Conservation (phyloP, 2,329 filamentous ascomycete species). For the Trichothecium roseum region DNA sequence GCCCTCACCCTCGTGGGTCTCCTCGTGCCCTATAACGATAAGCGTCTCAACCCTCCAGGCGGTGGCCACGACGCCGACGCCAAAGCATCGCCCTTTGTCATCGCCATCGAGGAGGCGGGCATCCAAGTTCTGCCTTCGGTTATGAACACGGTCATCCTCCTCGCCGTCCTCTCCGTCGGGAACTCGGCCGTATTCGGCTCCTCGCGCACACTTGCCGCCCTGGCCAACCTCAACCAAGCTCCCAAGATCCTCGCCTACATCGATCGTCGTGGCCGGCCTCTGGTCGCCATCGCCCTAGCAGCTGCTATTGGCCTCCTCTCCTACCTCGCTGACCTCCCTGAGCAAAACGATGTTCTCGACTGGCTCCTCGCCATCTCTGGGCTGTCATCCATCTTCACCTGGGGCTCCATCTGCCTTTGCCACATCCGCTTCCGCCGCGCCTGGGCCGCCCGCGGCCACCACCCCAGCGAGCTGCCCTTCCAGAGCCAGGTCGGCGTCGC, state of each 20-base stretch:
- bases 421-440: slow-evolving; percentile 84
- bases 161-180: slow-evolving; percentile 81
- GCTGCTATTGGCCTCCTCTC: slow-evolving; percentile 61
- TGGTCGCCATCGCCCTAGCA: slow-evolving; percentile 61
- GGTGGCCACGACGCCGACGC: slow-evolving; percentile 49
- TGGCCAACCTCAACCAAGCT: slow-evolving; percentile 80
- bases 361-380: slow-evolving; percentile 74
- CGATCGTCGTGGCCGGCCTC: slow-evolving; percentile 70
- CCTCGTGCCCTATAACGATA: slow-evolving; percentile 64
- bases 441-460: slow-evolving; percentile 62
- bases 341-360: slow-evolving; percentile 55
- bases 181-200: slow-evolving; percentile 90
- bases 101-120: slow-evolving; percentile 76
- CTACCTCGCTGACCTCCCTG: slow-evolving; percentile 59
- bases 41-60: slow-evolving; percentile 47
- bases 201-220: slow-evolving; percentile 77
- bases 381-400: slow-evolving; percentile 66
- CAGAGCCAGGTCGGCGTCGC: slow-evolving; percentile 64
- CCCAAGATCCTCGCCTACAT: slow-evolving; percentile 70
- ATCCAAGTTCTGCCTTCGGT: slow-evolving; percentile 74
- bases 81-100: slow-evolving; percentile 82
- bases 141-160: slow-evolving; percentile 92
- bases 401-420: slow-evolving; percentile 76
- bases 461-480: slow-evolving; percentile 72
- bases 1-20: slow-evolving; percentile 73